These are phyloP conservation scores for Vachellia pachyceras DNA, from an alignment of 306 rosid genomes.

Conservation along the genomic window DNA sequence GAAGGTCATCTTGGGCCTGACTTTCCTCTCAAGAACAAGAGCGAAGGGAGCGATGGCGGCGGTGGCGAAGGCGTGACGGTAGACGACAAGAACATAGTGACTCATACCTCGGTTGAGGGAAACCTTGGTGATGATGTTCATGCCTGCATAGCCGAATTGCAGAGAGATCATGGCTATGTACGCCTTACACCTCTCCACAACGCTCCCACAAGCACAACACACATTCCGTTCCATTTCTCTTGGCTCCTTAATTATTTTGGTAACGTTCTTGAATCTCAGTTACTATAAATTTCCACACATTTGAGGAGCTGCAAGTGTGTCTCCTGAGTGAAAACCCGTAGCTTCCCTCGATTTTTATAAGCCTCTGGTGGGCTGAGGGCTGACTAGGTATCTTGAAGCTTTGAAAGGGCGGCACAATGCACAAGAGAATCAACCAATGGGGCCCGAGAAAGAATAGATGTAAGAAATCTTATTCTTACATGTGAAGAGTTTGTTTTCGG, in stretches of 20 bases:
- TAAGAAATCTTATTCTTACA: no score
- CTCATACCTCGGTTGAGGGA: constrained; percentile 93
- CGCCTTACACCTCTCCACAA: constrained; percentile 67
- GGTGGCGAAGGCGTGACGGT: constrained; percentile 90
- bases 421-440: no score
- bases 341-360: constrained; percentile 49
- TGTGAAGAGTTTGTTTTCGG: no score
- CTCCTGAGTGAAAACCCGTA: constrained; percentile 50
- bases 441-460: no score
- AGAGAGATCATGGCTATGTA: constrained; percentile 87
- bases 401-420: no score
- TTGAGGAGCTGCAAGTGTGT: constrained; percentile 46
- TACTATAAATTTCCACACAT: not conserved
- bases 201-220: constrained; percentile 34
- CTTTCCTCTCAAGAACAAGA: constrained; percentile 83
- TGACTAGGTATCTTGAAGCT: no score
- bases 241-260: not conserved
- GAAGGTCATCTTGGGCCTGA: constrained; percentile 82
- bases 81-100: constrained; percentile 89
- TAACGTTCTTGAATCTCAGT: not conserved
- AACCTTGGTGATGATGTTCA: constrained; percentile 87
- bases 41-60: constrained; percentile 92
- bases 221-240: constrained; percentile 54
- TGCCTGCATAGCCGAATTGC: constrained; percentile 94
- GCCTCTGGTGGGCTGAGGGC: not conserved